Evolutionary conservation across 164 flowering plant genomes (phyloP).

Genomic region (Platanus orientalis): DNA sequence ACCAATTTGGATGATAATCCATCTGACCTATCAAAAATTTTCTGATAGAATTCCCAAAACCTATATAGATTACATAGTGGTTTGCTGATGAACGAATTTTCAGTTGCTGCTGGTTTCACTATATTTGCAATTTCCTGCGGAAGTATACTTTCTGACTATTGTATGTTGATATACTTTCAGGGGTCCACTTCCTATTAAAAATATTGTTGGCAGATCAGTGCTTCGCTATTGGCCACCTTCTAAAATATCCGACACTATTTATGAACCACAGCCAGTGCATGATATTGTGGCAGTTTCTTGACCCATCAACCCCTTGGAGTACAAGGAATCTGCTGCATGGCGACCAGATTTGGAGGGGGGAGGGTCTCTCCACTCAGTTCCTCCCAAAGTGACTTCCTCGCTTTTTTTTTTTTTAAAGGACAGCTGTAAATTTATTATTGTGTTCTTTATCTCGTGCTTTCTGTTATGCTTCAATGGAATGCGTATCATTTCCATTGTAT

Average conservation of each 20-base stretch:
- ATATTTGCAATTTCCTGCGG: too few species aligned
- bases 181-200: constrained; percentile 91
- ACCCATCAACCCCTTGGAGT: constrained; percentile 15
- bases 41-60: too few species aligned
- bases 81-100: too few species aligned
- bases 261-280: constrained; percentile 24
- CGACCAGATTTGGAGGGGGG: too few species aligned
- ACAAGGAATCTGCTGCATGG: neutral
- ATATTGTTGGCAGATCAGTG: constrained; percentile 86
- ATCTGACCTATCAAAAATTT: too few species aligned
- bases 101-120: too few species aligned
- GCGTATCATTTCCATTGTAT: constrained; percentile 1
- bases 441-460: neutral
- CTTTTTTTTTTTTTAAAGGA: neutral
- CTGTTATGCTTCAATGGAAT: neutral
- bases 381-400: neutral
- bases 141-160: too few species aligned
- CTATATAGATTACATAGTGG: too few species aligned
- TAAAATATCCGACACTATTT: constrained; percentile 45
- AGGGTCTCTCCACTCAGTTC: too few species aligned
- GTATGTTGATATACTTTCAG: constrained; percentile 35
- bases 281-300: constrained; percentile 42
- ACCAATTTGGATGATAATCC: too few species aligned
- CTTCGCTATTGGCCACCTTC: constrained; percentile 94
- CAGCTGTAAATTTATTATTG: constrained; percentile 11